phyloP scores from a whole-genome alignment of 306 rosid species.

The Urtica urens region DNA sequence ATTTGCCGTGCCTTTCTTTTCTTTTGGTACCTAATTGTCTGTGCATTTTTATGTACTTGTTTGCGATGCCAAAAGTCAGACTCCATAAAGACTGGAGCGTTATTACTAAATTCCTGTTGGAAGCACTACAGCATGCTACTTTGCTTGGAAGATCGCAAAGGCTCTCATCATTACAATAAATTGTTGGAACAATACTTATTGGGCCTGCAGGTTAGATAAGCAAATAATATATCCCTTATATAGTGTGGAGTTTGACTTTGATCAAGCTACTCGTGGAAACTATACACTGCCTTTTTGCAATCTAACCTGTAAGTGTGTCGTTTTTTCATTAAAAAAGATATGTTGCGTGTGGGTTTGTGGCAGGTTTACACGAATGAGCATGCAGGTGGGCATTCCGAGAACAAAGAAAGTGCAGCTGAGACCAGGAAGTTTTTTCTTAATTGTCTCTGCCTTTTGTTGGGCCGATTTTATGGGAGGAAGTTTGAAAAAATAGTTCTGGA shows the following conservation, averaged over 20 bases:
- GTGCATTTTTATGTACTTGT: constrained; percentile 22
- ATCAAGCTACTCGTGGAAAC: too few species aligned
- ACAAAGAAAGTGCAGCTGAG: constrained; percentile 49
- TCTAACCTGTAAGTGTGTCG: too few species aligned
- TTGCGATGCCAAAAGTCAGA: constrained; percentile 44
- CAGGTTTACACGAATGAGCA: constrained; percentile 63
- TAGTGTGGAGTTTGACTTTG: too few species aligned
- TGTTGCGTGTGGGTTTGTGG: constrained; percentile 3
- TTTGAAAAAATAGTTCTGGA: constrained; percentile 49
- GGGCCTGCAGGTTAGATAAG: constrained; percentile 63
- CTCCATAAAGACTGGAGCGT: constrained; percentile 47
- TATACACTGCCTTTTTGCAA: too few species aligned
- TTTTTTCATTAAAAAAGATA: too few species aligned
- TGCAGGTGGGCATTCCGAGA: constrained; percentile 41
- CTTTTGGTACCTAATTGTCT: constrained; percentile 14
- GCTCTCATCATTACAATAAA: constrained; percentile 48
- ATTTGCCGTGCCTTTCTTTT: constrained; percentile 5
- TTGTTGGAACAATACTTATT: constrained; percentile 74
- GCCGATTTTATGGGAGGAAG: constrained; percentile 58
- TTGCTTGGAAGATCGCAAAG: constrained; percentile 59
- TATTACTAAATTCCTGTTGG: constrained; percentile 92
- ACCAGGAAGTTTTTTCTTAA: constrained; percentile 72
- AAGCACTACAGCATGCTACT: constrained; percentile 74
- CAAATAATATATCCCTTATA: too few species aligned
- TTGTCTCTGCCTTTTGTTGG: constrained; percentile 79